Base-by-base conservation (phyloP, 2,329 filamentous ascomycete species). In the Drechslerella coelobrocha region DNA sequence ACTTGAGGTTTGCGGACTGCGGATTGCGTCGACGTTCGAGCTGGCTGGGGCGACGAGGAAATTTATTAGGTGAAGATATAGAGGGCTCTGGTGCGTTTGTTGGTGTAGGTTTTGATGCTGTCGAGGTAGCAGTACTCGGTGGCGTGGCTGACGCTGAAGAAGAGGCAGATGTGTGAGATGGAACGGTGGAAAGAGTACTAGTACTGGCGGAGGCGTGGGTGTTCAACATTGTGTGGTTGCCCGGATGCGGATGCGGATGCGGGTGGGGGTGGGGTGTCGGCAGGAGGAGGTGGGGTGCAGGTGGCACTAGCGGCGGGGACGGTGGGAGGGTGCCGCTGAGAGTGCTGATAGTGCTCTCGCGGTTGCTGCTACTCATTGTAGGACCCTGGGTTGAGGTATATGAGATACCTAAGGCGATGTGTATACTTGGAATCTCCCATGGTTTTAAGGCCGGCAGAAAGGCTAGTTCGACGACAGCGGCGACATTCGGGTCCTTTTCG, bases 301-400 rank as follows among this genome's bases (percentile, higher is more conserved):
- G 50, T 10, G 68, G 51, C 8, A 61, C 60, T 23, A 54, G 51
- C 12, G 61, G 55, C 5, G 68, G 61, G 2, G 61, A 66, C 10
- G 68, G 68, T 1, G 68, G 68, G 9, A 68, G 29, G 0, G n/a
- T 39, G 52, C 27, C 31, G 5, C 9, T 12, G 9, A 23, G 4
- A 4, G n/a, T 52, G 4, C 3, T 31, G 48, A 17, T 21, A 39
- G n/a, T n/a, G n/a, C n/a, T n/a, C n/a, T n/a, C n/a, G n/a, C 19
- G 14, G 9, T 19, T 73, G 21, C 69, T 76, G 27, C 39, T 34
- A 39, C 34, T 31, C 21, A 21, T 50, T 3, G n/a, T 51, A 10
- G 45, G 47, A 12, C 43, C 73, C 78, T 77, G 74, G 78, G 76
- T 71, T 76, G 75, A 77, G 57, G 74, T 79, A 24, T 76, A 77